These are phyloP conservation scores for Cordia subcordata DNA, from an alignment of 257 asterid species.

Conservation along the genomic window DNA sequence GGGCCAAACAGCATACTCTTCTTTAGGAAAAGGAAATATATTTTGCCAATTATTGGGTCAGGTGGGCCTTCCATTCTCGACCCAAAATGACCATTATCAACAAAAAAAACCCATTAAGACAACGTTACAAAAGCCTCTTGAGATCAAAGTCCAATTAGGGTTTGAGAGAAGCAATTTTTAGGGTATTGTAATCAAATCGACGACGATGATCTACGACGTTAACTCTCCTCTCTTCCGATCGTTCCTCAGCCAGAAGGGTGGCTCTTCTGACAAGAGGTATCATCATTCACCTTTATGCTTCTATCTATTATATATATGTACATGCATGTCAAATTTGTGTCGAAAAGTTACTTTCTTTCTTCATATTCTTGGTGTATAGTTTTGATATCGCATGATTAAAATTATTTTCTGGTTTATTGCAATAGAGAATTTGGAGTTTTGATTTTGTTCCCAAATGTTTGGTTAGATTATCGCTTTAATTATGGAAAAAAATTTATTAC, in stretches of 20 bases:
- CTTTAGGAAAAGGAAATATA: too few species aligned
- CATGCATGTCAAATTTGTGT: not conserved
- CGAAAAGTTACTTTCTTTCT: too few species aligned
- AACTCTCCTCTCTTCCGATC: constrained; percentile 48
- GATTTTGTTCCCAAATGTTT: too few species aligned
- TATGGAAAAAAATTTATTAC: too few species aligned
- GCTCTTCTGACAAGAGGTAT: constrained; percentile 40
- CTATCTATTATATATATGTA: too few species aligned
- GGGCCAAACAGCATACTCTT: too few species aligned
- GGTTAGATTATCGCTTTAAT: too few species aligned
- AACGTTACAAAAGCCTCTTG: not conserved
- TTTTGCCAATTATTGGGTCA: too few species aligned
- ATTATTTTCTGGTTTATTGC: too few species aligned
- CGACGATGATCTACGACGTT: constrained; percentile 44
- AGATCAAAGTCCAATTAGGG: not conserved
- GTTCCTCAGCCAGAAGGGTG: constrained; percentile 49
- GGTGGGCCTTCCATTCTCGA: not conserved
- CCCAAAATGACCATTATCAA: not conserved
- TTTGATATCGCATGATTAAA: not conserved
- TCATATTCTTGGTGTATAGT: not conserved
- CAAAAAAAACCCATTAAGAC: not conserved
- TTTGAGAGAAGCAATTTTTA: not conserved
- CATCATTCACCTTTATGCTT: not conserved
- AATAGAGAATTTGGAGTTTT: too few species aligned
- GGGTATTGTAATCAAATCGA: not conserved